These are phyloP conservation scores for Microdochium bolleyi DNA, from an alignment of 2,329 filamentous ascomycete genomes.

Conservation along the genomic window DNA sequence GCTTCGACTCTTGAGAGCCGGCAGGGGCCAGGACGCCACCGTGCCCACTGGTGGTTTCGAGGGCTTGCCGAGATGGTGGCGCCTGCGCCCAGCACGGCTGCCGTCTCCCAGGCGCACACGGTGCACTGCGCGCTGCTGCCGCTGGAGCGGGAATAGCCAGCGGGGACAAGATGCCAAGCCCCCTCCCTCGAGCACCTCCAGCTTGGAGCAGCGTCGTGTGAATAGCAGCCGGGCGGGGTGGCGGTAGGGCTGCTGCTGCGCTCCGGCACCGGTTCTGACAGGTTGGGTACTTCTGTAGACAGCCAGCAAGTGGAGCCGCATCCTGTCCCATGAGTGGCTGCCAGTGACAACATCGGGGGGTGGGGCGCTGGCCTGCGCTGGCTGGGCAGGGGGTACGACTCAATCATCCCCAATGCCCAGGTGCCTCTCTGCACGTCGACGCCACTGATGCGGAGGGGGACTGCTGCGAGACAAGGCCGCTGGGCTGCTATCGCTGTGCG, in stretches of 20 bases:
- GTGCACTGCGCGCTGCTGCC: background rate
- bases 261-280: background rate
- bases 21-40: background rate
- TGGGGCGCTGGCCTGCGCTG: background rate
- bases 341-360: background rate
- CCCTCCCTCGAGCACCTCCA: background rate
- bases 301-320: background rate
- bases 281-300: slow-evolving; percentile 1
- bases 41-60: background rate
- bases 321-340: background rate
- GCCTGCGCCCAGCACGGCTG: background rate
- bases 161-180: background rate
- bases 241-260: background rate
- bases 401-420: background rate
- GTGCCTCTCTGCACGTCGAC: too few relatives aligned
- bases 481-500: too few relatives aligned
- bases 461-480: background rate
- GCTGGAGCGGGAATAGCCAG: background rate
- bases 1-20: background rate
- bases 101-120: too few relatives aligned
- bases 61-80: background rate
- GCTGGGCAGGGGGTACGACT: background rate
- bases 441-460: background rate
- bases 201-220: background rate
- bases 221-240: background rate